Percentiles rank a stretch among this genome's conserved stretches.
Conservation (phyloP, 2,329 filamentous ascomycete species). For the Fonsecaea pedrosoi region DNA sequence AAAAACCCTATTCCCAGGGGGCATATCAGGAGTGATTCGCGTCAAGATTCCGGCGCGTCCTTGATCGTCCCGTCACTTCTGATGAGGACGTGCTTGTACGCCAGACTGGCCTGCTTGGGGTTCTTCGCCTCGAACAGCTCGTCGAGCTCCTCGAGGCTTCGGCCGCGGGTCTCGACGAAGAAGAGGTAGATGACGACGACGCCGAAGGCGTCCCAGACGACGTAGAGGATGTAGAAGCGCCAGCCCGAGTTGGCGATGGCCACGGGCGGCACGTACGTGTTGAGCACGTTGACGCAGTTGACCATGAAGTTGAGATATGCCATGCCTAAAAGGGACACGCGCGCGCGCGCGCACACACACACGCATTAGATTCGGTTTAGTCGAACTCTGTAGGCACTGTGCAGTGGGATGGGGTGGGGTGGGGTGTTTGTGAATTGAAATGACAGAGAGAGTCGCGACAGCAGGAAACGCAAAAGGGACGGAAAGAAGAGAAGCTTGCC, state of each 20-base stretch:
- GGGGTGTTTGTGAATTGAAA: not conserved
- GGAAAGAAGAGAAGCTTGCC: constrained; percentile 45
- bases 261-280: constrained; percentile 34
- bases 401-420: not conserved
- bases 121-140: constrained; percentile 50
- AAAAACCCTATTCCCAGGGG: not conserved
- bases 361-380: not conserved
- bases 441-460: not conserved
- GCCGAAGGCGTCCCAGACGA: constrained; percentile 44
- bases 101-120: constrained; percentile 30
- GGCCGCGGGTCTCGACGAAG: constrained; percentile 58
- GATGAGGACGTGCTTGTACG: constrained; percentile 11
- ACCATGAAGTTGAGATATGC: constrained; percentile 55
- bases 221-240: constrained; percentile 52
- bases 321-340: constrained; percentile 41
- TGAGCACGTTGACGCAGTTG: constrained; percentile 51
- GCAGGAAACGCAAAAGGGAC: not conserved
- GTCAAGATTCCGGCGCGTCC: not conserved
- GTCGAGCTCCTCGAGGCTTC: constrained; percentile 62
- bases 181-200: constrained; percentile 54
- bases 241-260: constrained; percentile 38
- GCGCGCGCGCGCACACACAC: too few species aligned
- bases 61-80: not conserved
- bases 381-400: not conserved
- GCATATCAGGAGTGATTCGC: too few species aligned